A percentile compares a stretch with the other conserved stretches of the same genome.
These are phyloP conservation scores for Leccinum solheimii DNA, from an alignment of 1,284 basidiomycete genomes.

Conservation along the genomic window DNA sequence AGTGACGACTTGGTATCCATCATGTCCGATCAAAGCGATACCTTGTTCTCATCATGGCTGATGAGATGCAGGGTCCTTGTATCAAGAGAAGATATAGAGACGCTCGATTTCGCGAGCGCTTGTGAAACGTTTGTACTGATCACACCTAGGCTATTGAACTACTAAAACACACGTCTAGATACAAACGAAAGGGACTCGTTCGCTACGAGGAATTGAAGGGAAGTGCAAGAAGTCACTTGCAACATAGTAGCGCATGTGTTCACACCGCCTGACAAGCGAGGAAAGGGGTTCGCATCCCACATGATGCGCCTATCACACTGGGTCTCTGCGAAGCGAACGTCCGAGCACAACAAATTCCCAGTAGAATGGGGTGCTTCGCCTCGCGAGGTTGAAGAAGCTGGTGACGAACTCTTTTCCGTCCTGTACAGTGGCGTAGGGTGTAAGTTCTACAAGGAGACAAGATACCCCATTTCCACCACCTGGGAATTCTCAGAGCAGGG, in stretches of 20 bases:
- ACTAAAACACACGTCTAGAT: not conserved
- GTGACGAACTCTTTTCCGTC: constrained; percentile 47
- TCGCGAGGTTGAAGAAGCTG: constrained; percentile 14
- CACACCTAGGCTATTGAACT: not conserved
- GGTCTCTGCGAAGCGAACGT: constrained; percentile 34
- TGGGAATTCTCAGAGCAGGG: constrained; percentile 36
- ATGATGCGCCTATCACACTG: constrained; percentile 47
- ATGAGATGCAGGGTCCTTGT: constrained; percentile 42
- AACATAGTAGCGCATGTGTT: not conserved
- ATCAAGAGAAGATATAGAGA: constrained; percentile 37
- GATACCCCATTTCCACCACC: constrained; percentile 41
- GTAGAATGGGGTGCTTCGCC: constrained; percentile 40
- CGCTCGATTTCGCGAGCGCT: constrained; percentile 43
- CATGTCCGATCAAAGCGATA: not conserved
- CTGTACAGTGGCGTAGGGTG: constrained; percentile 64
- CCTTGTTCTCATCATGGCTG: not conserved
- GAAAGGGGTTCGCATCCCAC: constrained; percentile 44
- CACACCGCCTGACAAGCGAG: constrained; percentile 19
- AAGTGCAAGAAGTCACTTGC: not conserved
- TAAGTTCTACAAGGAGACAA: constrained; percentile 47
- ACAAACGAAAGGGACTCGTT: not conserved
- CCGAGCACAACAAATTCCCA: constrained; percentile 34
- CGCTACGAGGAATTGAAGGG: not conserved
- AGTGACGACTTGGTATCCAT: constrained; percentile 37
- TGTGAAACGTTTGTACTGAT: constrained; percentile 45